Percentiles rank a stretch among this genome's conserved stretches.
phyloP scores from a whole-genome alignment of 345 rosid genomes.

The Theobroma cacao region DNA sequence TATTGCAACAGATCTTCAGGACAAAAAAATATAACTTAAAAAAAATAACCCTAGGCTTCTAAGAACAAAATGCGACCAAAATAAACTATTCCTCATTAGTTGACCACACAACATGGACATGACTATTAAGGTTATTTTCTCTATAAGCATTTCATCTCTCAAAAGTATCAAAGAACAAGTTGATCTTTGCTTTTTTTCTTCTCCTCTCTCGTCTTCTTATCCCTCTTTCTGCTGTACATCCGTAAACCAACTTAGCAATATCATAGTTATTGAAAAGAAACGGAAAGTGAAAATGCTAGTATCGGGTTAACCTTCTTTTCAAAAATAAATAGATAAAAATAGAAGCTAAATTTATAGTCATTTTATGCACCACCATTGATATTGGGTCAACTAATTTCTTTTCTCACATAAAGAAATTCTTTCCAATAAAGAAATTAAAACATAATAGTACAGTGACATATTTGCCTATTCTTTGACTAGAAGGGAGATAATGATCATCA shows the following conservation, averaged over 20 bases:
- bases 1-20: background rate
- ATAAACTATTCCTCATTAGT: slow-evolving; percentile 1
- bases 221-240: background rate
- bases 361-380: background rate
- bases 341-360: background rate
- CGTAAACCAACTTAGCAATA: too few species aligned
- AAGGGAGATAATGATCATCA: background rate
- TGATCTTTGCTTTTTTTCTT: background rate
- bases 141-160: background rate
- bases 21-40: background rate
- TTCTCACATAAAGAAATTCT: background rate
- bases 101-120: background rate
- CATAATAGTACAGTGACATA: background rate
- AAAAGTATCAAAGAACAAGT: background rate
- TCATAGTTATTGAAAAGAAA: background rate
- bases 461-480: background rate
- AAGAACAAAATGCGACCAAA: background rate
- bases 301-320: background rate
- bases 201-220: background rate
- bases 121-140: background rate
- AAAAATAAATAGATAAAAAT: background rate
- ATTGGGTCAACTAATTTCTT: background rate
- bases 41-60: background rate
- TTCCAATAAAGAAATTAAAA: background rate
- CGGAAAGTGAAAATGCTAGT: background rate